phyloP scores from a whole-genome alignment of 495 filamentous ascomycete genomes.

The Trichoderma parareesei region DNA sequence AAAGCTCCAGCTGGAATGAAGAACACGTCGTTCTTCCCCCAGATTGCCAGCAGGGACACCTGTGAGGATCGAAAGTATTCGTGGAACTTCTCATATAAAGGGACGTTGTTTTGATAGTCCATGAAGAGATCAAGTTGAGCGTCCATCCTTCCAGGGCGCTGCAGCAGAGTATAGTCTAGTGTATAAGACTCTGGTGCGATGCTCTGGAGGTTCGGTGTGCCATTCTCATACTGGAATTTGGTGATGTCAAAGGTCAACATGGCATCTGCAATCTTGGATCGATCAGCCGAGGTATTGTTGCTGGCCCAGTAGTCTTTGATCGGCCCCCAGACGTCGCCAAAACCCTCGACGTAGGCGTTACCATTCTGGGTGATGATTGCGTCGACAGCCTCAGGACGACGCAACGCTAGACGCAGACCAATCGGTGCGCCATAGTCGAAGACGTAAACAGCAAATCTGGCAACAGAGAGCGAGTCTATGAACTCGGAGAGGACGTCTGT shows the following conservation, averaged over 20 bases:
- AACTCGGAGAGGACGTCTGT: slow-evolving; percentile 41
- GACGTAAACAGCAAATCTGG: slow-evolving; percentile 49
- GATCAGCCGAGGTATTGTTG: slow-evolving; percentile 24
- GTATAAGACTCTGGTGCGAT: slow-evolving; percentile 44
- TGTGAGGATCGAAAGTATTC: slow-evolving; percentile 44
- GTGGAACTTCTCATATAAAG: slow-evolving; percentile 52
- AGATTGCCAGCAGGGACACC: slow-evolving; percentile 50
- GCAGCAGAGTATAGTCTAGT: slow-evolving; percentile 45
- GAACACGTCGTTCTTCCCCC: slow-evolving; percentile 54
- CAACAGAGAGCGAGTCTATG: slow-evolving; percentile 35
- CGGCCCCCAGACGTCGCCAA: slow-evolving; percentile 43
- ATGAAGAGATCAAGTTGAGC: slow-evolving; percentile 51
- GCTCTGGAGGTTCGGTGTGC: slow-evolving; percentile 25
- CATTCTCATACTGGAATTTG: slow-evolving; percentile 48
- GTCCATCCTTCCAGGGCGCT: slow-evolving; percentile 43
- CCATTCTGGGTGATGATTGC: slow-evolving; percentile 56
- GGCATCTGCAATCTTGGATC: slow-evolving; percentile 27
- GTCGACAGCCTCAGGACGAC: slow-evolving; percentile 36
- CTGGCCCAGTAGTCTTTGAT: slow-evolving; percentile 42
- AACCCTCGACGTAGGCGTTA: slow-evolving; percentile 55
- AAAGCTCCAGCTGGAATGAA: slow-evolving; percentile 52
- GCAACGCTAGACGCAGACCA: slow-evolving; percentile 46
- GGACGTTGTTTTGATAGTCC: slow-evolving; percentile 49
- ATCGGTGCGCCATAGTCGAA: slow-evolving; percentile 61
- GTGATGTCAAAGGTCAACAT: slow-evolving; percentile 41